Percentiles rank a stretch among this genome's conserved stretches.
These are phyloP conservation scores for Paxillus involutus DNA, from an alignment of 768 basidiomycete genomes.

Conservation along the genomic window DNA sequence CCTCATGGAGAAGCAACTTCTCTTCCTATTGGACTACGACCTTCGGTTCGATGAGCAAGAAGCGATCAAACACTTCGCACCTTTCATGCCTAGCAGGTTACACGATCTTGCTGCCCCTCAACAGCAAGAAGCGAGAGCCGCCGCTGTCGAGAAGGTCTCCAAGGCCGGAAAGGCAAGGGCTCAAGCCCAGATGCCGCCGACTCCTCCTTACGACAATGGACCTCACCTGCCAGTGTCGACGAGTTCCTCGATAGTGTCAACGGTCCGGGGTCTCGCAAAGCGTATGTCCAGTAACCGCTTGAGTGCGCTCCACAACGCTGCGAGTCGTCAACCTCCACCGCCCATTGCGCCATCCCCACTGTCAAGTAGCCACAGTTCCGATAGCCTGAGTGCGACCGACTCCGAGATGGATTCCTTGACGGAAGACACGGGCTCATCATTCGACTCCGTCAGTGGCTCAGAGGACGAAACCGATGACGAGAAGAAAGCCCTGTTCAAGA, in stretches of 20 bases:
- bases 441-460: constrained; percentile 50
- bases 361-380: constrained; percentile 44
- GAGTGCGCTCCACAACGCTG: constrained; percentile 24
- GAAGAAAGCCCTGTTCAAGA: constrained; percentile 21
- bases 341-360: constrained; percentile 26
- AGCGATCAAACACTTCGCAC: constrained; percentile 66
- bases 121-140: constrained; percentile 44
- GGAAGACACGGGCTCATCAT: constrained; percentile 62
- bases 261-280: constrained; percentile 60
- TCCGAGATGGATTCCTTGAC: constrained; percentile 64
- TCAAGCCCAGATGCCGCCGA: constrained; percentile 43
- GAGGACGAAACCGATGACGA: constrained; percentile 41
- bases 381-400: constrained; percentile 42
- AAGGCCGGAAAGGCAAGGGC: constrained; percentile 55
- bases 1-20: constrained; percentile 96
- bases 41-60: constrained; percentile 87
- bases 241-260: constrained; percentile 46
- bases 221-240: constrained; percentile 20
- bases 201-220: constrained; percentile 38
- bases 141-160: constrained; percentile 54
- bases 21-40: constrained; percentile 90
- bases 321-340: constrained; percentile 18
- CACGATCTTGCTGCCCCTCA: constrained; percentile 27
- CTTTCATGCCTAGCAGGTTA: constrained; percentile 49
- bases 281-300: constrained; percentile 48